Percentiles rank a stretch among this genome's conserved stretches.
These are phyloP conservation scores for Phycomyces blakesleeanus DNA, from an alignment of 192 early-diverging fungal genomes.

Conservation along the genomic window DNA sequence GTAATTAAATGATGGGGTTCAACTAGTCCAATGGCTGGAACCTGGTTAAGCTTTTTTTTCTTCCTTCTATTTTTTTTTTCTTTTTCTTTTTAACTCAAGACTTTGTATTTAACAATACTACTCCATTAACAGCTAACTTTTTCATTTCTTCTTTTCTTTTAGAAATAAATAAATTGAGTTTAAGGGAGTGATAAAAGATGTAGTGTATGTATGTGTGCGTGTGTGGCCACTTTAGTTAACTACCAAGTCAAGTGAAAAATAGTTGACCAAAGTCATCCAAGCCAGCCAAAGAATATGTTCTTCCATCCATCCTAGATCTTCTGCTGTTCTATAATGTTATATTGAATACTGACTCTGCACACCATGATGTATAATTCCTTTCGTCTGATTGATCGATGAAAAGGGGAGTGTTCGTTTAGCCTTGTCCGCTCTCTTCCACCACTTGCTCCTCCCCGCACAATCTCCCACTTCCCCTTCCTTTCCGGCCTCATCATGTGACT, in stretches of 20 bases:
- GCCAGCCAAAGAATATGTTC: background rate
- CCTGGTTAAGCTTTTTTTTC: too few relatives aligned
- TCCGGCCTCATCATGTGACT: background rate
- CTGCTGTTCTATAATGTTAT: background rate
- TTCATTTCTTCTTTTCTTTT: background rate
- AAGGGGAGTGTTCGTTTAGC: background rate
- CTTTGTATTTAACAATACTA: background rate
- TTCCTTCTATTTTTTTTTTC: too few relatives aligned
- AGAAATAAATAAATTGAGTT: background rate
- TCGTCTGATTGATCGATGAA: slow-evolving; percentile 5
- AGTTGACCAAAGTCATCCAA: slow-evolving; percentile 1
- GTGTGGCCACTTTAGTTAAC: background rate
- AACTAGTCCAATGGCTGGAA: too few relatives aligned
- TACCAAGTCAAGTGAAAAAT: background rate
- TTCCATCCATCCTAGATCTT: slow-evolving; percentile 12
- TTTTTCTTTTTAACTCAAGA: background rate
- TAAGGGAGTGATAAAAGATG: too few relatives aligned
- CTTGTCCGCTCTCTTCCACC: background rate
- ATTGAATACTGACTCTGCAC: slow-evolving; percentile 8
- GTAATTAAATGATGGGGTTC: too few relatives aligned
- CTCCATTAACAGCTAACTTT: background rate
- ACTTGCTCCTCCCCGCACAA: background rate
- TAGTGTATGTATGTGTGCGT: too few relatives aligned
- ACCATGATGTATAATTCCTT: background rate
- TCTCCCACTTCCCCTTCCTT: background rate